Base-by-base conservation (phyloP, 2,329 filamentous ascomycete genomes). In the Thermoascus crustaceus region DNA sequence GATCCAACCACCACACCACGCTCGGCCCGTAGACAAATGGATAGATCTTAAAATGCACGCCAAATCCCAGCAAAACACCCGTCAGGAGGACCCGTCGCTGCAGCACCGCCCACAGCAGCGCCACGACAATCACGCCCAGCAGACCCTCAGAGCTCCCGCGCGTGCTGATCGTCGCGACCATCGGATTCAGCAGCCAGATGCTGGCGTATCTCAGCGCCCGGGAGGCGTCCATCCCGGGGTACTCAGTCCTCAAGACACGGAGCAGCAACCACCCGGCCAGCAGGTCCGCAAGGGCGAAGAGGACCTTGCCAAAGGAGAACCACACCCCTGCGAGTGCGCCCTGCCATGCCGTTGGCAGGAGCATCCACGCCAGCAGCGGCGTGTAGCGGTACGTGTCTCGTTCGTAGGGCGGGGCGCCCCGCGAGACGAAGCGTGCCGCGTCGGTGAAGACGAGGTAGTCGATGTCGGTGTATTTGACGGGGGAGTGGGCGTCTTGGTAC, bases 391-490 rank as follows among this genome's bases (percentile, higher is more conserved):
- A 98, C 0, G 91, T 98, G 54, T 91, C 89, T 35, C 91, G 78
- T 25, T 75, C 73, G 59, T 98, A 98, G 2, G 91, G 91, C 0
- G 84, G 85, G 30, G 67, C 64, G 3, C 75, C 75, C n/a, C 63
- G 67, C 3, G 79, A 66, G 27, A 85, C 67, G 61, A 83, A 89
- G 45, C 84, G 82, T 2, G 91, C 78, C 17, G 91, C 91, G 60
- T 96, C 89, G 32, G 91, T 96, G 69, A 98, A 98, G 59, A 98
- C 91, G 46, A 87, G 79, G 64, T 98, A 98, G 71, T 98, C 91
- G 52, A 98, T 95, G 64, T 98, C 91, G 34, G 91, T 98, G 69
- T 96, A 98, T 66, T 96, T 96, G 55, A 98, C 67, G 9, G 89
- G 80, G 5, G 87, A 93, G 64, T 88, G 73, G 41, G 85, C 81